Conservation (phyloP, 306 rosid genomes). For the apple (Malus domestica) region ASM211411v1 NC_041795.1:27000501-27001000, state of each 20-base stretch:
- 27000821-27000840: slow-evolving; percentile 21
- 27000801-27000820: slow-evolving; percentile 19
- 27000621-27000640: slow-evolving; percentile 46
- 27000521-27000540: background rate
- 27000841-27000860: slow-evolving; percentile 18
- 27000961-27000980: slow-evolving; percentile 12
- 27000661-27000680: slow-evolving; percentile 23
- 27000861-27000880: slow-evolving; percentile 21
- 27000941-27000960: slow-evolving; percentile 25
- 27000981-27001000: background rate
- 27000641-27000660: slow-evolving; percentile 25
- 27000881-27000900: slow-evolving; percentile 44
- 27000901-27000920: slow-evolving; percentile 37
- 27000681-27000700: slow-evolving; percentile 8
- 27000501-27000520: background rate
- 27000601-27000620: background rate
- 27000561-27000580: background rate
- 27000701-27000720: slow-evolving; percentile 22
- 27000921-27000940: slow-evolving; percentile 6
- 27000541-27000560: background rate
- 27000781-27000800: slow-evolving; percentile 28
- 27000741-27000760: slow-evolving; percentile 6
- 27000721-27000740: slow-evolving; percentile 10
- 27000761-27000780: slow-evolving; percentile 19
- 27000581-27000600: background rate